Evolutionary conservation across 2,329 filamentous ascomycete species (phyloP).

Genomic region (Cordyceps pruinosa): DNA sequence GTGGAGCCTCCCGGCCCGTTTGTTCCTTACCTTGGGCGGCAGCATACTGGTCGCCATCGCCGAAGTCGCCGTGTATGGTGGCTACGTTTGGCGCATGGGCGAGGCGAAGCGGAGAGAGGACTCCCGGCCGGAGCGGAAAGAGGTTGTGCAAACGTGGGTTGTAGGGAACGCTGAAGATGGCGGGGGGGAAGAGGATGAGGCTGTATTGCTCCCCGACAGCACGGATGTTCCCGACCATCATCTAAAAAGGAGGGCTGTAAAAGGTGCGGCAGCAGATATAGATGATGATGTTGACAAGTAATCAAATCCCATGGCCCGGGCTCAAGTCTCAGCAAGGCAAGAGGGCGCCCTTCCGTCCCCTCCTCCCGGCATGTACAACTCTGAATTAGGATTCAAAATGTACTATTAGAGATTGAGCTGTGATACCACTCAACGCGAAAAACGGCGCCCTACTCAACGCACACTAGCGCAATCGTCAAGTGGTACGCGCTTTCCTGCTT

Average conservation of each 20-base stretch:
- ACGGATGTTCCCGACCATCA: conserved; percentile 9
- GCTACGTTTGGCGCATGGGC: conserved; percentile 64
- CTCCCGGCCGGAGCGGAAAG: conserved; percentile 55
- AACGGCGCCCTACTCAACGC: not conserved
- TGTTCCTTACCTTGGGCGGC: conserved; percentile 66
- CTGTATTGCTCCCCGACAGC: conserved; percentile 21
- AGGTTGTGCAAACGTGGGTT: conserved; percentile 68
- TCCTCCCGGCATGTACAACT: too few relatives aligned
- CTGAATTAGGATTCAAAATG: not conserved
- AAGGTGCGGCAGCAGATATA: not conserved
- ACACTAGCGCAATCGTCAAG: not conserved
- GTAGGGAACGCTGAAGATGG: conserved; percentile 35
- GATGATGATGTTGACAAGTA: not conserved
- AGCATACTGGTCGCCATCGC: conserved; percentile 64
- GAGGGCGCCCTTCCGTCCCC: too few relatives aligned
- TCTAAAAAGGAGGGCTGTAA: not conserved
- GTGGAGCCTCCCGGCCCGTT: conserved; percentile 64
- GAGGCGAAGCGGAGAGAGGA: conserved; percentile 60
- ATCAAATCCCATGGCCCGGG: too few relatives aligned
- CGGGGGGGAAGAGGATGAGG: conserved; percentile 19
- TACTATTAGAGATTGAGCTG: too few relatives aligned
- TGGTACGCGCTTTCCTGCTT: conserved; percentile 11
- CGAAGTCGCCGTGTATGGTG: conserved; percentile 70
- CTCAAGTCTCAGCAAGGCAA: too few relatives aligned
- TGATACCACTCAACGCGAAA: conserved; percentile 7